A percentile compares a stretch with the other conserved stretches of the same genome.
Conservation (phyloP, 1,139 yeast species). For the Debaryomyces fabryi region DNA sequence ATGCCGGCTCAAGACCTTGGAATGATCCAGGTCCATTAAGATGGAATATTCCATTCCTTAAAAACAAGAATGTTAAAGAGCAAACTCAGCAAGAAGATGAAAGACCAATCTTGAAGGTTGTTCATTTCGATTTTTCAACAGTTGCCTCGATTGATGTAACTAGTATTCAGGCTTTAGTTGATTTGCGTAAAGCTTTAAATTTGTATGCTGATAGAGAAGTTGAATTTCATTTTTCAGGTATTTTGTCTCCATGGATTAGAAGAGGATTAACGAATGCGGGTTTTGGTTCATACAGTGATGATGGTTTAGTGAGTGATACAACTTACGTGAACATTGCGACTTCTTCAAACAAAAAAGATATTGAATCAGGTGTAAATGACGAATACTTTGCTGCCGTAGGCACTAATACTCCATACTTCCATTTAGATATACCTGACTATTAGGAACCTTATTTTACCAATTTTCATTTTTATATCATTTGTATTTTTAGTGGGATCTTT, state of each 20-base stretch:
- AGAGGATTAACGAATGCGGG: slow-evolving; percentile 77
- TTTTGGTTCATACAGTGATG: slow-evolving; percentile 65
- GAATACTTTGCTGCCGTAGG: slow-evolving; percentile 60
- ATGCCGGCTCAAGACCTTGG: slow-evolving; percentile 83
- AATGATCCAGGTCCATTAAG: slow-evolving; percentile 79
- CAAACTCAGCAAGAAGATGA: slow-evolving; percentile 33
- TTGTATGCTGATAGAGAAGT: slow-evolving; percentile 81
- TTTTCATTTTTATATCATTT: background rate
- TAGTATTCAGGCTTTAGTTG: slow-evolving; percentile 76
- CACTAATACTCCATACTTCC: slow-evolving; percentile 84
- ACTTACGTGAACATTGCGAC: slow-evolving; percentile 46
- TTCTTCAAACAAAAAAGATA: slow-evolving; percentile 30
- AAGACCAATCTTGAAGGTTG: slow-evolving; percentile 68
- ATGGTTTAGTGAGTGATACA: slow-evolving; percentile 42
- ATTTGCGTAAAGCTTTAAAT: slow-evolving; percentile 71
- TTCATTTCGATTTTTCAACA: slow-evolving; percentile 80
- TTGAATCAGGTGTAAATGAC: slow-evolving; percentile 34
- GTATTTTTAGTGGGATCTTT: background rate
- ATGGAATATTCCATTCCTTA: slow-evolving; percentile 39
- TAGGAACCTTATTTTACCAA: slow-evolving; percentile 16
- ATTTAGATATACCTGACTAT: slow-evolving; percentile 81
- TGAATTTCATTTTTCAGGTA: slow-evolving; percentile 87
- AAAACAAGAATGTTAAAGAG: slow-evolving; percentile 13
- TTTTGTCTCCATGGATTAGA: slow-evolving; percentile 83
- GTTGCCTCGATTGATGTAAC: slow-evolving; percentile 80